Evolutionary conservation across 176 grass and related monocot genomes (phyloP).

Genomic region (Oryza punctata): DNA sequence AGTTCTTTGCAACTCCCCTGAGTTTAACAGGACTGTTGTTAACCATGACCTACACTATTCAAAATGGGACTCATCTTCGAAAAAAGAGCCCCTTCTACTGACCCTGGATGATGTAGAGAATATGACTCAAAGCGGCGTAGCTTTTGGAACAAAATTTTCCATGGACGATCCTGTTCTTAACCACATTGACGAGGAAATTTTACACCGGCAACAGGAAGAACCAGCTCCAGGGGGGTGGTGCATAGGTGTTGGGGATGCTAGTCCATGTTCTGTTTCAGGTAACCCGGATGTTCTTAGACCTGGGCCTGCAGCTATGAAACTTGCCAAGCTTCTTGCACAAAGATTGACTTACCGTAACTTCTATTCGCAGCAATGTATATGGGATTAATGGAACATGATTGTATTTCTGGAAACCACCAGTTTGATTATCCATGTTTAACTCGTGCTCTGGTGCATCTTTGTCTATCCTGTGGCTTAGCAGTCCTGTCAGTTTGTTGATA

Average conservation of each 20-base stretch:
- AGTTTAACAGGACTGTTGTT: slow-evolving; percentile 77
- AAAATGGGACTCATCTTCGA: slow-evolving; percentile 31
- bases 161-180: slow-evolving; percentile 68
- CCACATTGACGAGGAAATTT: slow-evolving; percentile 66
- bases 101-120: slow-evolving; percentile 58
- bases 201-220: slow-evolving; percentile 42
- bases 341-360: slow-evolving; percentile 55
- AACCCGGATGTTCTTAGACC: slow-evolving; percentile 80
- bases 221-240: slow-evolving; percentile 84
- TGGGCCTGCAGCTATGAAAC: slow-evolving; percentile 56
- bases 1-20: slow-evolving; percentile 80
- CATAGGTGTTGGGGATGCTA: slow-evolving; percentile 61
- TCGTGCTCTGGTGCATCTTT: neutral
- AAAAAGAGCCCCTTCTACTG: slow-evolving; percentile 56
- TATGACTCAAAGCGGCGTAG: slow-evolving; percentile 58
- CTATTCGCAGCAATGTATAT: slow-evolving; percentile 75
- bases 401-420: neutral
- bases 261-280: slow-evolving; percentile 69
- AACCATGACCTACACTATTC: slow-evolving; percentile 79
- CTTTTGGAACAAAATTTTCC: slow-evolving; percentile 61
- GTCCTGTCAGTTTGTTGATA: neutral
- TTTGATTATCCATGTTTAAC: neutral
- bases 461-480: neutral
- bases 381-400: slow-evolving; percentile 56
- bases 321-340: slow-evolving; percentile 61